A percentile compares a stretch with the other conserved stretches of the same genome.
These are phyloP conservation scores for Striga hermonthica DNA, from an alignment of 305 asterid genomes.

Conservation along the genomic window DNA sequence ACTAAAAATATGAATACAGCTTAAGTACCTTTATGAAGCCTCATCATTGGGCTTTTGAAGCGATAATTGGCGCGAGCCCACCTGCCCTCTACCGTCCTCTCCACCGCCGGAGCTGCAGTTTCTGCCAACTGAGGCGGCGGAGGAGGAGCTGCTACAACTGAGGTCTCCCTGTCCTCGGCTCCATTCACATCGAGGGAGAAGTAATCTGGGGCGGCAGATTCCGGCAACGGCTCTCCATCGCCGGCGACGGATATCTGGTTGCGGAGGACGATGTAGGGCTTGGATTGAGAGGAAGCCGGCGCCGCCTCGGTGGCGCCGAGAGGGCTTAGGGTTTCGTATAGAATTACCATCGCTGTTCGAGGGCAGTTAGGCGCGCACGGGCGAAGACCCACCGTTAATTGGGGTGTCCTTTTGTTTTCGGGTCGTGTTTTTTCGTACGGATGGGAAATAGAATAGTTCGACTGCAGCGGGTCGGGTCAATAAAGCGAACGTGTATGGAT, in stretches of 20 bases:
- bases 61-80: constrained; percentile 74
- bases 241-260: constrained; percentile 51
- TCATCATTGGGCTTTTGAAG: constrained; percentile 78
- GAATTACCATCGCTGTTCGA: constrained; percentile 40
- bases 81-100: constrained; percentile 62
- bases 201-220: constrained; percentile 58
- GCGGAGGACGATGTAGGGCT: constrained; percentile 61
- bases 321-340: constrained; percentile 66
- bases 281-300: constrained; percentile 41
- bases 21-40: constrained; percentile 73
- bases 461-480: background rate
- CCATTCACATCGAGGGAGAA: constrained; percentile 72
- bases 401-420: background rate
- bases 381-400: background rate
- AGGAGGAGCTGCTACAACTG: constrained; percentile 30
- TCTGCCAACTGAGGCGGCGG: constrained; percentile 24
- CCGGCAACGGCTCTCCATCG: constrained; percentile 41
- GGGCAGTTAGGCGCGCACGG: constrained; percentile 14
- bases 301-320: constrained; percentile 36
- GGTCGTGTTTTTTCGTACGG: background rate
- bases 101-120: constrained; percentile 35
- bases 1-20: constrained; percentile 17
- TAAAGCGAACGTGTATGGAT: too few relatives aligned
- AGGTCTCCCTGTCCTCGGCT: constrained; percentile 28
- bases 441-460: background rate